Conservation (phyloP, 257 asterid genomes). For the Solanum ossicruentum region DNA sequence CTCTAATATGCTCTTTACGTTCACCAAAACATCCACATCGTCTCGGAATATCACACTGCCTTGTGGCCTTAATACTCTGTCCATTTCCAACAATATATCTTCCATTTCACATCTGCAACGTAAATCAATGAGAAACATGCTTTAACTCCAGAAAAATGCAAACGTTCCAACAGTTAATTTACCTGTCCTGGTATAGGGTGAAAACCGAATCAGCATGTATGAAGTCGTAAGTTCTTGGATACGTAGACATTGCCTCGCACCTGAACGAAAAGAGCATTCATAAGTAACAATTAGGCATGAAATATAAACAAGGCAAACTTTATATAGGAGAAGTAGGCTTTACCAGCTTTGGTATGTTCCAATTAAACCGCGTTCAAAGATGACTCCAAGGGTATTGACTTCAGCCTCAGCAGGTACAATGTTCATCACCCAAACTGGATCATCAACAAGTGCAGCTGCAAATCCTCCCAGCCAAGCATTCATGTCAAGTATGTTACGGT, state of each 20-base stretch:
- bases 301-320: neutral
- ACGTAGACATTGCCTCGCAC: slow-evolving; percentile 96
- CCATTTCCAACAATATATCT: slow-evolving; percentile 76
- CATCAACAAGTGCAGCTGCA: slow-evolving; percentile 69
- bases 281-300: neutral
- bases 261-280: slow-evolving; percentile 8
- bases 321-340: neutral
- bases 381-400: slow-evolving; percentile 53
- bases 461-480: slow-evolving; percentile 84
- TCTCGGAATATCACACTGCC: slow-evolving; percentile 79
- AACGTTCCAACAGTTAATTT: neutral
- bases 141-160: neutral
- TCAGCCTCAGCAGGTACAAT: slow-evolving; percentile 53
- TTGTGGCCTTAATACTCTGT: slow-evolving; percentile 68
- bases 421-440: slow-evolving; percentile 92
- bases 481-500: slow-evolving; percentile 85
- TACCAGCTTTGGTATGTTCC: slow-evolving; percentile 93
- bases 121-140: neutral
- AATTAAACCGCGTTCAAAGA: slow-evolving; percentile 80
- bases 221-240: slow-evolving; percentile 90
- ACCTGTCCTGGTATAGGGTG: slow-evolving; percentile 69
- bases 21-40: slow-evolving; percentile 56
- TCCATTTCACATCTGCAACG: slow-evolving; percentile 56
- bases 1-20: slow-evolving; percentile 50
- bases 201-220: slow-evolving; percentile 66